Percentiles rank a stretch among this genome's conserved stretches.
phyloP scores from a whole-genome alignment of 75 land plant genomes.

The Ceratopteris richardii region DNA sequence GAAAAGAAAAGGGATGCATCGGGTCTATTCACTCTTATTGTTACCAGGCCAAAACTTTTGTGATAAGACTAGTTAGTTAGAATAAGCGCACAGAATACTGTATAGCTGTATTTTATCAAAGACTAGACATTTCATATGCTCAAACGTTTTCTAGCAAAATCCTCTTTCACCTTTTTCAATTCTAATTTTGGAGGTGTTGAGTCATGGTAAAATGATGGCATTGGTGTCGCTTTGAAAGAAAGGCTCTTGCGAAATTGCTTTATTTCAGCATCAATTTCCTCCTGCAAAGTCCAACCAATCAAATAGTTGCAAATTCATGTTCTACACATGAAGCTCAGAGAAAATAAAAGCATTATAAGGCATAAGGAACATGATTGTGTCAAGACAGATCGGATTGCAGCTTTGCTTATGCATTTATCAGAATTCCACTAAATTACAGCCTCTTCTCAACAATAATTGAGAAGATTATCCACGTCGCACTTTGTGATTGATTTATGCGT shows the following conservation, averaged over 20 bases:
- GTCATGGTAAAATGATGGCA: conserved; percentile 56
- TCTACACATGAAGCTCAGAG: neutral
- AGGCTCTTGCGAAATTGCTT: conserved; percentile 38
- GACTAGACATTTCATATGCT: neutral
- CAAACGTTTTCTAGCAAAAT: neutral
- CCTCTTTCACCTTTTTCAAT: conserved; percentile 21
- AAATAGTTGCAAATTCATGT: neutral
- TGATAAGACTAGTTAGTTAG: neutral
- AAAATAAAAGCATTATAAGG: too few relatives aligned
- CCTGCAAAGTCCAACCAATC: conserved; percentile 17
- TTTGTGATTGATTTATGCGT: too few relatives aligned
- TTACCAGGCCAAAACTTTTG: neutral
- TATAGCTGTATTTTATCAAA: neutral
- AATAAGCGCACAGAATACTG: neutral
- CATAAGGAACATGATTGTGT: too few relatives aligned
- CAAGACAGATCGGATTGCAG: too few relatives aligned
- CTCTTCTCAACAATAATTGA: too few relatives aligned
- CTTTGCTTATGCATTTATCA: too few relatives aligned
- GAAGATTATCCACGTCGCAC: too few relatives aligned
- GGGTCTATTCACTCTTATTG: neutral
- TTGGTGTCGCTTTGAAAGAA: conserved; percentile 53
- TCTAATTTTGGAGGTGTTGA: conserved; percentile 16
- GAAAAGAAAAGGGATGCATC: too few relatives aligned
- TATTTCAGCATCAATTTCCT: conserved; percentile 39
- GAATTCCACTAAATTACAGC: too few relatives aligned